Evolutionary conservation across 495 filamentous ascomycete species (phyloP).

Genomic region (Aeminium ludgeri): DNA sequence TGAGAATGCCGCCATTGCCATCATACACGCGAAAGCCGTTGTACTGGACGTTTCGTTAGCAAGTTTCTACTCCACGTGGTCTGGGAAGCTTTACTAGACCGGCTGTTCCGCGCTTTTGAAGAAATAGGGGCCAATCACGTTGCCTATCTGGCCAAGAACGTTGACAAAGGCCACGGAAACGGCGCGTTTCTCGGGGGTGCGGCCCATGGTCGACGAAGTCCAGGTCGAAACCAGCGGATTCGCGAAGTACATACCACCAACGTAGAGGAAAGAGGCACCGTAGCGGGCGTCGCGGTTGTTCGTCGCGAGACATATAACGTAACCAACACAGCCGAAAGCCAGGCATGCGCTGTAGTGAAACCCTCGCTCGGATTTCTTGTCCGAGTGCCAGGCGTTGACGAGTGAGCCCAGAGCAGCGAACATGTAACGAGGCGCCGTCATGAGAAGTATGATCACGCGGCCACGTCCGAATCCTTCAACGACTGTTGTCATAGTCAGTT

Average conservation of each 20-base stretch:
- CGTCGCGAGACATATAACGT: neutral
- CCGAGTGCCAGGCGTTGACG: neutral
- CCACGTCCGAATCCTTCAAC: slow-evolving; percentile 1
- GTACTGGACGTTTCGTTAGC: too few relatives aligned
- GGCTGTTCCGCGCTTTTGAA: neutral
- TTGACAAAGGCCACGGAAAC: neutral
- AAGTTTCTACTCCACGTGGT: too few relatives aligned
- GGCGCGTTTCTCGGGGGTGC: slow-evolving; percentile 1
- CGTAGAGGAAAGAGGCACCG: neutral
- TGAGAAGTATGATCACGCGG: neutral
- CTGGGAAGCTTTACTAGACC: too few relatives aligned
- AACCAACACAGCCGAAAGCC: neutral
- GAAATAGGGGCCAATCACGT: neutral
- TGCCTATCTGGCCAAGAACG: slow-evolving; percentile 1
- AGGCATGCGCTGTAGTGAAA: neutral
- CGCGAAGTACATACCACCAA: neutral
- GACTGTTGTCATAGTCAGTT: neutral
- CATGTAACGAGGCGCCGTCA: slow-evolving; percentile 6
- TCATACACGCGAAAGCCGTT: too few relatives aligned
- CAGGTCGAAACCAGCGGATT: neutral
- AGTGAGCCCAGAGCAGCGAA: neutral
- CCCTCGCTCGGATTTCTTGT: neutral
- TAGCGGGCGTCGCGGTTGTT: neutral
- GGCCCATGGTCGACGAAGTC: neutral
- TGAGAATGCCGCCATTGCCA: neutral